Percentiles rank a stretch among this genome's conserved stretches.
Conservation (phyloP, 306 rosid species). For the Biancaea sappan region DNA sequence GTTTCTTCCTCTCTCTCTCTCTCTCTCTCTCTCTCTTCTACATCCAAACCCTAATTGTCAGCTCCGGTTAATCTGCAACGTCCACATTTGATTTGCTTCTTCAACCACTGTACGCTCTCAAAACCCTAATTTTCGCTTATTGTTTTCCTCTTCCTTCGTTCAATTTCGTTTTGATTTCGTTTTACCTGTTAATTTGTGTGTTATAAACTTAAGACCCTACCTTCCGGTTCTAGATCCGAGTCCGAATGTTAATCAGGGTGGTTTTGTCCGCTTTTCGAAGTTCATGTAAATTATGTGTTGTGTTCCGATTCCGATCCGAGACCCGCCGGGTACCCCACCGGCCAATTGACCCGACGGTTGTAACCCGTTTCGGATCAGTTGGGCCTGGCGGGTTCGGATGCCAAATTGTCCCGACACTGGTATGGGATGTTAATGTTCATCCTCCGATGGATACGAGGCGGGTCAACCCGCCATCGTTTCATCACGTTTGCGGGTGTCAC, state of each 20-base stretch:
- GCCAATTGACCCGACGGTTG: background rate
- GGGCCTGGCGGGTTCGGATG: conserved; percentile 12
- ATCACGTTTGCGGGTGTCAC: background rate
- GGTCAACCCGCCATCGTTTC: conserved; percentile 7
- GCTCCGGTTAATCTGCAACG: background rate
- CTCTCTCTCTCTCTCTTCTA: background rate
- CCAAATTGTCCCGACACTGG: background rate
- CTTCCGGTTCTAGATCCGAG: conserved; percentile 8
- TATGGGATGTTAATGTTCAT: background rate
- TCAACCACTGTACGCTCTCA: conserved; percentile 4
- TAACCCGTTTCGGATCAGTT: conserved; percentile 6
- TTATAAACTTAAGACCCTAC: background rate
- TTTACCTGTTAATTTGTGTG: background rate
- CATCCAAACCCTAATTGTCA: background rate
- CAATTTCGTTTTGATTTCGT: background rate
- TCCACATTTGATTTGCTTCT: background rate
- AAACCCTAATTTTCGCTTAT: background rate
- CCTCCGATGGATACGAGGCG: background rate
- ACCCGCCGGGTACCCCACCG: conserved; percentile 20
- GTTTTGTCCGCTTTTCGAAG: background rate
- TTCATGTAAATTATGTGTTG: background rate
- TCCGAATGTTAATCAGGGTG: background rate
- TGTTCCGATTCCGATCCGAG: conserved; percentile 25
- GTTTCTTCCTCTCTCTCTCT: background rate
- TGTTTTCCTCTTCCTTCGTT: background rate